Base-by-base conservation (phyloP, 176 grass and related monocot genomes). In the Paspalum vaginatum region DNA sequence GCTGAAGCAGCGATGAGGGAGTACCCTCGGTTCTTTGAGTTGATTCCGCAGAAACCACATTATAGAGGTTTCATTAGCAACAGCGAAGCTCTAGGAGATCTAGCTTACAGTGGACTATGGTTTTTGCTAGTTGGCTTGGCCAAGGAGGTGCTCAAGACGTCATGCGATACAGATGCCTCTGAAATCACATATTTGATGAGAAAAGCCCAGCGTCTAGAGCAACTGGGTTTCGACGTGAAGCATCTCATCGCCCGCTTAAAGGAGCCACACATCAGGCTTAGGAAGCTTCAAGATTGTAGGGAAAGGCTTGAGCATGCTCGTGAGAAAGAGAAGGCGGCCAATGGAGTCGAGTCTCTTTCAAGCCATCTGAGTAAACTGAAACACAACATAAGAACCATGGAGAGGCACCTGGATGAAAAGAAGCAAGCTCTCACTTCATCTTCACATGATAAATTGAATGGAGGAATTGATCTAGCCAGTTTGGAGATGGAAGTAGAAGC, bases 31-130 rank as follows among this genome's bases (percentile, higher is more conserved):
- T 93, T 89, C 66, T 93, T 93, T 65, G 38, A 84, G 65, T 16
- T 93, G 59, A 85, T 93, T 68, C 91, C 91, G 10, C 91, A 93
- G 37, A 81, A 73, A 74, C 91, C 91, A 70, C 91, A 93, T 72
- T 93, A 93, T 73, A 81, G 41, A 87, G 91, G 84, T 38, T 59
- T 89, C 9, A 17, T 78, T 50, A 84, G 72, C 9, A 43, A n/a
- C 0, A 74, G 68, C 22, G 84, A 85, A 26, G 24, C 65, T 74
- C 47, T 89, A 49, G 57, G 73, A 79, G 79, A 81, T 70, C 64
- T 89, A 46, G 58, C 77, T 41, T 87, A 81, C 73, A 83, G 82
- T 49, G 87, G 87, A 46, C 46, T 87, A 20, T 93, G 87, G 91
- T 85, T 84, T 48, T 70, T 79, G 50, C 55, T 93, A n/a, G 63